Evolutionary conservation across 768 basidiomycete genomes (phyloP).

Genomic region (Tylopilus plumbeoviolaceoides): DNA sequence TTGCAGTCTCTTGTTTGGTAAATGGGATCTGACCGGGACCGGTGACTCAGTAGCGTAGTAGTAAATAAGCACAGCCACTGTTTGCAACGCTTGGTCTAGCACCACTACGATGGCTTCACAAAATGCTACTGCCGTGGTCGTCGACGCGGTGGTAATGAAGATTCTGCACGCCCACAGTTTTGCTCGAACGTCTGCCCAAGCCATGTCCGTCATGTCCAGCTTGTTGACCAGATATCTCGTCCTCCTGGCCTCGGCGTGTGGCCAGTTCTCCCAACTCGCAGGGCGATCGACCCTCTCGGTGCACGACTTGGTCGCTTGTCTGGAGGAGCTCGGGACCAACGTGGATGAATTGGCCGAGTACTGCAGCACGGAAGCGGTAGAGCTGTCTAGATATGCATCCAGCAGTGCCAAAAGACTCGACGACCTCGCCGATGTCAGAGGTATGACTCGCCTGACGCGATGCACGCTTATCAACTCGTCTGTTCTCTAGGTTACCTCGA

Average conservation of each 20-base stretch:
- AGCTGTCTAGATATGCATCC: conserved; percentile 63
- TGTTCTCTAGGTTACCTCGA: conserved; percentile 52
- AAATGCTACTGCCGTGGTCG: conserved; percentile 49
- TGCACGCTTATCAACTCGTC: conserved; percentile 8
- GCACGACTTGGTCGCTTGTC: conserved; percentile 58
- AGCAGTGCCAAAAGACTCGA: conserved; percentile 63
- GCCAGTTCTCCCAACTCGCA: conserved; percentile 70
- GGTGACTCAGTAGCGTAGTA: too few species aligned
- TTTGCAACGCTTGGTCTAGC: neutral
- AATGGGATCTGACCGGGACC: conserved; percentile 42
- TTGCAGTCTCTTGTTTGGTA: conserved; percentile 39
- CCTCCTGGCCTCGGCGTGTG: conserved; percentile 61
- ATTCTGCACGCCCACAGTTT: conserved; percentile 78
- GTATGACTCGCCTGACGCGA: conserved; percentile 39
- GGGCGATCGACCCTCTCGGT: conserved; percentile 57
- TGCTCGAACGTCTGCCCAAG: conserved; percentile 70
- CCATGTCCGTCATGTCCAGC: conserved; percentile 66
- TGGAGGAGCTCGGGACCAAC: conserved; percentile 72
- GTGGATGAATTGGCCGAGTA: conserved; percentile 70
- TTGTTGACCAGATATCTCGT: conserved; percentile 71
- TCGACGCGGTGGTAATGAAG: conserved; percentile 64
- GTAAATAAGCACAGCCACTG: conserved; percentile 7
- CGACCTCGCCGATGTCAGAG: conserved; percentile 69
- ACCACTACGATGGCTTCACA: conserved; percentile 29
- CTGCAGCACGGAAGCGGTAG: conserved; percentile 59